phyloP scores from a whole-genome alignment of 371 early-diverging fungal genomes.

The Syncephalis plumigaleata region DNA sequence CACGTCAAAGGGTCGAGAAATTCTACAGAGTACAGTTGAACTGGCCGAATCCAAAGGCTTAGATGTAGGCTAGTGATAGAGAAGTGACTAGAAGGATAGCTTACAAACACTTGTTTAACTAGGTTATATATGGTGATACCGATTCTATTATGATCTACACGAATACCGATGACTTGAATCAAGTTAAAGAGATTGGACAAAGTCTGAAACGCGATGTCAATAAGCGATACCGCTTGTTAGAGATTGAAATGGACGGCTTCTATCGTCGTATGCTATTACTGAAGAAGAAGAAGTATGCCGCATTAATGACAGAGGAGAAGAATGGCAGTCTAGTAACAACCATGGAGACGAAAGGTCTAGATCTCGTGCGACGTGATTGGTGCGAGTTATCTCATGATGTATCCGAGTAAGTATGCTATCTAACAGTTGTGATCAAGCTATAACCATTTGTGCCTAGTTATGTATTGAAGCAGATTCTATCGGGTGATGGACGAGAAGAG shows the following conservation, averaged over 20 bases:
- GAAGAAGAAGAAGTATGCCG: conserved; percentile 99
- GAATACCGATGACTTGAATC: conserved; percentile 45
- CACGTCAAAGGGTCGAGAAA: conserved; percentile 94
- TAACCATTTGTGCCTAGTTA: too few species aligned
- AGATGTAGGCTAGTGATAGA: conserved; percentile 35
- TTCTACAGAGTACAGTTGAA: conserved; percentile 88
- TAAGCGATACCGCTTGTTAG: conserved; percentile 77
- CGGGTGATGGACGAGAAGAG: conserved; percentile 44
- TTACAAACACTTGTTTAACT: conserved; percentile 24
- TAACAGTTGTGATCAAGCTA: not conserved
- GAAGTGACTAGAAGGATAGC: too few species aligned
- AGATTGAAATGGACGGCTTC: conserved; percentile 96
- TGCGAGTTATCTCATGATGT: conserved; percentile 85
- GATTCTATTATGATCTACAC: conserved; percentile 99
- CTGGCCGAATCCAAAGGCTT: conserved; percentile 60
- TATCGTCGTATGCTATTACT: conserved; percentile 87
- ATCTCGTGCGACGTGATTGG: conserved; percentile 97
- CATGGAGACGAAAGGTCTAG: conserved; percentile 96
- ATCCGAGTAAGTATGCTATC: conserved; percentile 18
- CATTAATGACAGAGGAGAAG: conserved; percentile 47
- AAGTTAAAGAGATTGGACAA: conserved; percentile 69
- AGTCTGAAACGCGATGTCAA: conserved; percentile 79
- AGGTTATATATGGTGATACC: conserved; percentile 99
- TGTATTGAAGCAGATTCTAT: conserved; percentile 64
- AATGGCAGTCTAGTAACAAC: conserved; percentile 36